Base-by-base conservation (phyloP, 352 stramenopile species). In the Thraustotheca clavata region DNA sequence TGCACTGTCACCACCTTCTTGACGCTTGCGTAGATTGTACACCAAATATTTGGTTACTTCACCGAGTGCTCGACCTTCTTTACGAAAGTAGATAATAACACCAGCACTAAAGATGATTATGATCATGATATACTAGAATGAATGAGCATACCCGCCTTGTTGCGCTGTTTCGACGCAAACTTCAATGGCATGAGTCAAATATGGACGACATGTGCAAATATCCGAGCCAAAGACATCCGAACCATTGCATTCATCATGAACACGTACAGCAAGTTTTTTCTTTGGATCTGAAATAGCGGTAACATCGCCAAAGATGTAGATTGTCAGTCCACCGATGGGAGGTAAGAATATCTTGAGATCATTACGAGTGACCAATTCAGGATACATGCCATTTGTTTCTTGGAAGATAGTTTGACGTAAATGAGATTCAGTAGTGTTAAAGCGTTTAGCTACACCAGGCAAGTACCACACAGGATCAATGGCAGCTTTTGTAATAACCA, bases 21-120 rank as follows among this genome's bases (percentile, higher is more conserved):
- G 96, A 35, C 97, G 89, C 81, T 99, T 99, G 47, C 97, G 87
- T 46, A 98, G 88, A 76, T 99, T 99, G 87, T 99, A 99, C 18
- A 99, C 97, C 18, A 99, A 76, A 75, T 99, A 99, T 74, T 99
- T 99, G 35, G 96, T 99, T 26, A 99, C 96, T 82, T 99, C 96
- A 40, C 96, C 96, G 9, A 99, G 79, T 24, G 91, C 94, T 34
- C 96, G 81, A 31, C 96, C 97, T 75, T 99, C 97, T 75, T 99
- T 99, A 18, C 97, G 92, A 73, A 97, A 99, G 73, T 99, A 99
- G 50, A 99, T 93, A 60, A 99, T 97, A 49, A 99, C 81, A 36
- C 96, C 96, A 63, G 85, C 90, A 41, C 85, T 94, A 24, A 35
- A 38, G 54, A 48, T 32, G 18, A 32, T 11, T 27, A 29, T 68